Percentiles rank a stretch among this genome's conserved stretches.
Conservation (phyloP, 208 protist species). For the Naegleria gruberi region DNA sequence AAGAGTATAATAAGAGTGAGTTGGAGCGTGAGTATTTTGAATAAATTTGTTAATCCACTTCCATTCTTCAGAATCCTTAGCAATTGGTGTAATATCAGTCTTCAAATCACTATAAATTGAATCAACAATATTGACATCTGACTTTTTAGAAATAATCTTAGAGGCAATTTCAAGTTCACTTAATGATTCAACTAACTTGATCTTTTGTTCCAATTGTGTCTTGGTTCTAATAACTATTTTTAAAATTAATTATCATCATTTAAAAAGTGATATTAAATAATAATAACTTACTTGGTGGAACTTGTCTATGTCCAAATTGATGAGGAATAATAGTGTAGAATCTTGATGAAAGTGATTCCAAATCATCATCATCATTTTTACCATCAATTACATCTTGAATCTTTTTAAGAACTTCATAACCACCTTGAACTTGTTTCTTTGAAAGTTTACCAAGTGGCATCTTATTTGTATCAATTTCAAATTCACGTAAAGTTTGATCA, state of each 20-base stretch:
- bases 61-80: conserved; percentile 34
- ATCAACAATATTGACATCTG: background rate
- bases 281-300: too few relatives aligned
- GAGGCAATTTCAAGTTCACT: conserved; percentile 61
- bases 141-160: background rate
- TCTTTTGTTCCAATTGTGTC: conserved; percentile 39
- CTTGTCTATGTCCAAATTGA: background rate
- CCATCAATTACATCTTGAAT: conserved; percentile 6
- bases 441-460: conserved; percentile 71
- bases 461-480: conserved; percentile 59
- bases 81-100: background rate
- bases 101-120: background rate
- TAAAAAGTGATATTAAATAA: too few relatives aligned
- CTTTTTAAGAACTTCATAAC: conserved; percentile 29
- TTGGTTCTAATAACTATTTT: background rate
- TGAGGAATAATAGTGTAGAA: conserved; percentile 22
- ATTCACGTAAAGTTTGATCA: conserved; percentile 51
- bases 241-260: too few relatives aligned
- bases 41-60: conserved; percentile 57
- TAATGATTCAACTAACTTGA: conserved; percentile 63
- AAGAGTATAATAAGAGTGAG: conserved; percentile 54
- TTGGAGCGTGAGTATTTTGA: conserved; percentile 58
- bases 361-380: background rate
- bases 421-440: conserved; percentile 58
- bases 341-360: background rate